Evolutionary conservation across 179 eudicot genomes (phyloP), one percentile per base, ranked within the genome.

Genomic region (Dionaea muscipula): DNA sequence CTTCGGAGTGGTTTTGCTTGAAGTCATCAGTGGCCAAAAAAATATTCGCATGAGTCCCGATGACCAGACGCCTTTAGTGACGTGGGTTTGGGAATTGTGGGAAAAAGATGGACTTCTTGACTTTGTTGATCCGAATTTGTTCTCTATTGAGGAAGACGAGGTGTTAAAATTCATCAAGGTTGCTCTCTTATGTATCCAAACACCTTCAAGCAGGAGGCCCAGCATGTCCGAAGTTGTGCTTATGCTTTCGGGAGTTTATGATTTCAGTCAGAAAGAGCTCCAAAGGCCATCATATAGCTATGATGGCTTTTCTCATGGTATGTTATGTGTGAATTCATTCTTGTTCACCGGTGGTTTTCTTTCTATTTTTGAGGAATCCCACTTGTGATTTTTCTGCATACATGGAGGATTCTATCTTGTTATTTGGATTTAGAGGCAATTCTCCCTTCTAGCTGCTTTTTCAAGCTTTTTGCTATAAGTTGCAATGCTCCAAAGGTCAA

Each of bases 1-100:
- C 16, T 58, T 66, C 53, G 70, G 70, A 3, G 13, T 59, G 18
- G 24, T 66, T 59, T 17, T 58, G 15, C 64, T 66, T 52, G 70
- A 66, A 47, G 55, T 59, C 48, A 52, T 66, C 15, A 59, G 40
- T 47, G 70, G 70, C 18, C 36, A 46, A 33, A 53, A 17, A 23
- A 33, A 15, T 17, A 2, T 0, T 2, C 22, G 39, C 2, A 20
- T 38, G 41, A 3, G 3, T 38, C 16, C 12, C 19, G 51, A 48
- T 22, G 43, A 4, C 18, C 38, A 3, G 2, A 46, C 20, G 18
- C 25, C 44, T 18, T 36, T 64, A 35, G 36, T 64, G 45, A 20
- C 8, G 6, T 56, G 62, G 57, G 58, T 43, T 31, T 57, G 52
- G 62, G 52, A 49, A 33, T 35, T 28, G 8, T 56, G 47, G 51